Conservation (phyloP, 495 filamentous ascomycete genomes). For the Penicillium longicatenatum region DNA sequence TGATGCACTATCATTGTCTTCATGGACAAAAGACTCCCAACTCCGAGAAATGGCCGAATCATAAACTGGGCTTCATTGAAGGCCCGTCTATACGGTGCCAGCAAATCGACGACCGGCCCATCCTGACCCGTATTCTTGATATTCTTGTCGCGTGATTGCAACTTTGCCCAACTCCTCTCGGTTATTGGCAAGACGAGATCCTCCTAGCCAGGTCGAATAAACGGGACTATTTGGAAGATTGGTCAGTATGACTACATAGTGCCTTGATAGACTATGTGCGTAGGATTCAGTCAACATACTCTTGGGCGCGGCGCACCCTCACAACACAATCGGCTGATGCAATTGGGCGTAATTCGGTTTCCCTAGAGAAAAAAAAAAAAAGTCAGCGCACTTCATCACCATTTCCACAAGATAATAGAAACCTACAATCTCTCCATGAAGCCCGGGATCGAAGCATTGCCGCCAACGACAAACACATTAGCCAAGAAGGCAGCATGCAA, state of each 20-base stretch:
- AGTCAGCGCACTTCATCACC: neutral
- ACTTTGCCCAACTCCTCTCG: conserved; percentile 59
- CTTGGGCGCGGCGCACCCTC: conserved; percentile 65
- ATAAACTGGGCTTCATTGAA: neutral
- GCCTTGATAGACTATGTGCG: neutral
- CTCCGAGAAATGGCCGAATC: conserved; percentile 10
- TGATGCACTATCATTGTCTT: conserved; percentile 14
- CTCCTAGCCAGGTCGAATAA: conserved; percentile 82
- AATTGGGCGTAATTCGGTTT: conserved; percentile 72
- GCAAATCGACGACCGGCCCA: conserved; percentile 79
- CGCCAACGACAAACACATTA: conserved; percentile 88
- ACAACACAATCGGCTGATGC: conserved; percentile 78
- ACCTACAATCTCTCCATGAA: conserved; percentile 77
- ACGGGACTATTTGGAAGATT: conserved; percentile 57
- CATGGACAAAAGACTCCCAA: conserved; percentile 12
- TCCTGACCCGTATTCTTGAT: conserved; percentile 78
- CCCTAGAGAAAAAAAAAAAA: conserved; percentile 30
- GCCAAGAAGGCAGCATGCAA: conserved; percentile 78
- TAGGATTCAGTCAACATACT: conserved; percentile 47
- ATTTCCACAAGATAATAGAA: neutral
- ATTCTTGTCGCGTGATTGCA: conserved; percentile 82
- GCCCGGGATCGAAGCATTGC: conserved; percentile 76
- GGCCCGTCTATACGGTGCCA: conserved; percentile 28
- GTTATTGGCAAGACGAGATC: conserved; percentile 71
- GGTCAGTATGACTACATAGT: conserved; percentile 4